A percentile compares a stretch with the other conserved stretches of the same genome.
Conservation (phyloP, 352 stramenopile species). For the Phytophthora hibernalis region DNA sequence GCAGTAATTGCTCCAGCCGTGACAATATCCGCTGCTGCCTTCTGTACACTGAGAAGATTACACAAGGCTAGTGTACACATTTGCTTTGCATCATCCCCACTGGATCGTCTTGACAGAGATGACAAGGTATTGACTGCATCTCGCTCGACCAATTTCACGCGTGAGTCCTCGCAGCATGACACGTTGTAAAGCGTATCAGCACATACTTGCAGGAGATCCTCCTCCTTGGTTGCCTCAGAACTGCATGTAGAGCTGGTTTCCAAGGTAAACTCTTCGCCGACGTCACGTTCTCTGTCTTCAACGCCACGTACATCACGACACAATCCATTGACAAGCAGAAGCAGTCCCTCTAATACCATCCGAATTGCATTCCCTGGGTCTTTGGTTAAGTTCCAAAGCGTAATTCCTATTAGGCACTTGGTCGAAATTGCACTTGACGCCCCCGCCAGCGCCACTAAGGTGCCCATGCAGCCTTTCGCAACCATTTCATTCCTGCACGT, state of each 20-base stretch:
- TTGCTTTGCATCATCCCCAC: slow-evolving; percentile 58
- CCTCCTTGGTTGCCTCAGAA: slow-evolving; percentile 11
- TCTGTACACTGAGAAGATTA: slow-evolving; percentile 79
- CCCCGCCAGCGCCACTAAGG: slow-evolving; percentile 56
- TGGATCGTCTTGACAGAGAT: slow-evolving; percentile 45
- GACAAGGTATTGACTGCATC: slow-evolving; percentile 68
- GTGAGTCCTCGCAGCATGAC: slow-evolving; percentile 70
- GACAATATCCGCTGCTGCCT: slow-evolving; percentile 75
- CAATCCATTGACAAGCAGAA: slow-evolving; percentile 69
- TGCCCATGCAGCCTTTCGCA: slow-evolving; percentile 70
- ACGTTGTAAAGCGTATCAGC: slow-evolving; percentile 76
- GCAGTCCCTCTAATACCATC: slow-evolving; percentile 80
- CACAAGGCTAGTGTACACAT: slow-evolving; percentile 84
- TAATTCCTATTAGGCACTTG: slow-evolving; percentile 62
- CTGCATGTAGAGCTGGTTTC: not conserved
- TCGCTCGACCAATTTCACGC: slow-evolving; percentile 72
- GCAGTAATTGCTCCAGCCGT: slow-evolving; percentile 68
- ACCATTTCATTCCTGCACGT: slow-evolving; percentile 76
- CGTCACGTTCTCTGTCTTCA: not conserved
- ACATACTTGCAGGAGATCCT: slow-evolving; percentile 51
- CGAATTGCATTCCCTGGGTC: slow-evolving; percentile 63
- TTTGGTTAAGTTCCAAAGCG: slow-evolving; percentile 80
- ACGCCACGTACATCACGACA: slow-evolving; percentile 36
- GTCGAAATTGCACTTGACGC: slow-evolving; percentile 40
- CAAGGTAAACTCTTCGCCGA: not conserved